Conservation (phyloP, 139 green algal genomes). For the Chlorella ohadii region DNA sequence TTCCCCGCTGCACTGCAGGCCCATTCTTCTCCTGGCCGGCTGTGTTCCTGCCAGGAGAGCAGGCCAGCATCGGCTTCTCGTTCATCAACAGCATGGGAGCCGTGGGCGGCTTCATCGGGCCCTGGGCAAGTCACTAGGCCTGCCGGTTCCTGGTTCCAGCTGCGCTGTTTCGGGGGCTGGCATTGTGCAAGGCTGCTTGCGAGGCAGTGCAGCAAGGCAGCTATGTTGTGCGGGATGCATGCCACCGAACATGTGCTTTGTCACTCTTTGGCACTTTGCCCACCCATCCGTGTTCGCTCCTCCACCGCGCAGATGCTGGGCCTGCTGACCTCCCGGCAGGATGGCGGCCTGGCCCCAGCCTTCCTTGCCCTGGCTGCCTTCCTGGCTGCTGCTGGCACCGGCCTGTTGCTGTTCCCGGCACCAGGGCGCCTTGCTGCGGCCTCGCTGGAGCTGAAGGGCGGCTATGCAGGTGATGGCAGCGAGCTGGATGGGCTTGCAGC, state of each 20-base stretch:
- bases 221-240: too few species aligned
- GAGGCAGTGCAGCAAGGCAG: too few species aligned
- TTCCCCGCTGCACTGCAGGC: neutral
- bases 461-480: neutral
- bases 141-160: too few species aligned
- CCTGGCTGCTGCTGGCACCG: conserved; percentile 23
- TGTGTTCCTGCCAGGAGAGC: conserved; percentile 50
- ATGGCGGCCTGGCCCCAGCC: conserved; percentile 32
- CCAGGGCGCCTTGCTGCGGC: neutral
- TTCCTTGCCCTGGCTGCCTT: conserved; percentile 34
- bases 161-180: too few species aligned
- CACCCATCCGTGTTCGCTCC: too few species aligned
- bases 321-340: conserved; percentile 13
- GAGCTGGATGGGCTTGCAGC: neutral
- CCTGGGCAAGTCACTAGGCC: neutral
- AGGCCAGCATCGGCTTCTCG: conserved; percentile 38
- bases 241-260: too few species aligned
- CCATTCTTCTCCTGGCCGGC: conserved; percentile 55
- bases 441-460: neutral
- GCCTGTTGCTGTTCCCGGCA: conserved; percentile 40
- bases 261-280: too few species aligned
- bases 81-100: conserved; percentile 54
- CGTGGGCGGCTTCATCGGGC: conserved; percentile 48
- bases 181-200: too few species aligned
- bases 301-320: conserved; percentile 32